Conservation (phyloP, 805 yeast genomes). For the Brettanomyces bruxellensis region DNA sequence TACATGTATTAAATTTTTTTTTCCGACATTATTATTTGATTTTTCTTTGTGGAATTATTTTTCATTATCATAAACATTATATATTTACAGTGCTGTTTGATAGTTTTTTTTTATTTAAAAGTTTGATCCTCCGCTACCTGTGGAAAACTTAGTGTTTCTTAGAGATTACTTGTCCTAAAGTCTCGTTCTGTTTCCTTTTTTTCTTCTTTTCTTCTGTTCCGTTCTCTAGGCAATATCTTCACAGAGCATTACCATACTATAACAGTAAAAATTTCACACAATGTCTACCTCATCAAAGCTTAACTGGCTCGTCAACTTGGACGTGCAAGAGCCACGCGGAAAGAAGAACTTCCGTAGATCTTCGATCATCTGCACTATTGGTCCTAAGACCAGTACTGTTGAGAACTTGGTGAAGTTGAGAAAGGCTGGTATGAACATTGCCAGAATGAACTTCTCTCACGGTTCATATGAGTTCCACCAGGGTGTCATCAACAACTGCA, state of each 20-base stretch:
- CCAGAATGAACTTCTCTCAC: constrained; percentile 98
- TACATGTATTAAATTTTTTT: no score
- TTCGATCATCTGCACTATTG: constrained; percentile 96
- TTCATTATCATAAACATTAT: no score
- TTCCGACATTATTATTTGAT: no score
- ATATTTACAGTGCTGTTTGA: no score
- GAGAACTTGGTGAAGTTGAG: constrained; percentile 80
- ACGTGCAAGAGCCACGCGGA: constrained; percentile 58
- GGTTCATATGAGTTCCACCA: constrained; percentile 98
- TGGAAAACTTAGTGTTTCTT: no score
- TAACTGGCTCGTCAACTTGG: constrained; percentile 77
- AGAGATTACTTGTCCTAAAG: no score
- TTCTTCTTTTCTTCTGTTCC: not conserved
- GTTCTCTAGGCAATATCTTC: not conserved
- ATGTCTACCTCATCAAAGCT: constrained; percentile 34
- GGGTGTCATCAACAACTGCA: constrained; percentile 90
- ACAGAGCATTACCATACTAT: not conserved
- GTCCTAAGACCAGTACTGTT: constrained; percentile 92
- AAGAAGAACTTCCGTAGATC: constrained; percentile 82
- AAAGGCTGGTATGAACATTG: constrained; percentile 96
- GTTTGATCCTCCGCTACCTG: no score
- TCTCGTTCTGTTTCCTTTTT: no score
- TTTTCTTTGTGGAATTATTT: no score
- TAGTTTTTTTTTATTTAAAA: no score
- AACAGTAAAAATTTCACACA: not conserved